Percentiles rank a stretch among this genome's conserved stretches.
phyloP scores from a whole-genome alignment of 148 eudicot species.

The Amaranthus palmeri region DNA sequence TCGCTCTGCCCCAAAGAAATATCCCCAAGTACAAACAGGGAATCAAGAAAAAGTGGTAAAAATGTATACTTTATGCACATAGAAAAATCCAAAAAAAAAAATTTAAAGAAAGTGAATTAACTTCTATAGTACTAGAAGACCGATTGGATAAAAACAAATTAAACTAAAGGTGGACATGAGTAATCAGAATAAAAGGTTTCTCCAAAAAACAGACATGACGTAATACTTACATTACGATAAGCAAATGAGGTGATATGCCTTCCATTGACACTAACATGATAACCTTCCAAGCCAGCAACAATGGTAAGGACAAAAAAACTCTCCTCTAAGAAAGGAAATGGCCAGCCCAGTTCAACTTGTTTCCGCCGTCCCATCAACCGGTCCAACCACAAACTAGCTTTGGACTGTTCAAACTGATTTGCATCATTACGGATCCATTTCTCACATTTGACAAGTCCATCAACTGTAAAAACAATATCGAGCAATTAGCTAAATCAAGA shows the following conservation, averaged over 20 bases:
- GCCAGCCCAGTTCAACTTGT: constrained; percentile 57
- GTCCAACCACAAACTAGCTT: constrained; percentile 55
- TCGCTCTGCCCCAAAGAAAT: too few relatives aligned
- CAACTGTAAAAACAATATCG: constrained; percentile 40
- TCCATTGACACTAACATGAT: constrained; percentile 73
- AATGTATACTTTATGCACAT: too few relatives aligned
- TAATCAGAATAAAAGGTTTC: too few relatives aligned
- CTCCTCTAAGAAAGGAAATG: constrained; percentile 64
- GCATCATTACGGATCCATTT: constrained; percentile 60
- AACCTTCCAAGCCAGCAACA: constrained; percentile 76
- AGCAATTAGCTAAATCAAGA: not conserved
- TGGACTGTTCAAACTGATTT: constrained; percentile 43
- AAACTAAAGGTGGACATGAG: too few relatives aligned
- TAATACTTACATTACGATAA: constrained; percentile 66
- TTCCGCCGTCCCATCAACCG: constrained; percentile 56
- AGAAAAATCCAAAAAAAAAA: too few relatives aligned
- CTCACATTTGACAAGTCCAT: constrained; percentile 77
- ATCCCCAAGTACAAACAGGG: too few relatives aligned
- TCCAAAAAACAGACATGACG: too few relatives aligned
- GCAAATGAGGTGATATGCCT: constrained; percentile 72
- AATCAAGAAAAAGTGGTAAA: too few relatives aligned
- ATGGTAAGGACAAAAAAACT: constrained; percentile 74
- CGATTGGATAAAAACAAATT: too few relatives aligned
- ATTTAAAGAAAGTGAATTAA: too few relatives aligned
- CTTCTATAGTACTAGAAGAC: too few relatives aligned